phyloP scores from a whole-genome alignment of 257 asterid species.

The Euphrasia confusa region DNA sequence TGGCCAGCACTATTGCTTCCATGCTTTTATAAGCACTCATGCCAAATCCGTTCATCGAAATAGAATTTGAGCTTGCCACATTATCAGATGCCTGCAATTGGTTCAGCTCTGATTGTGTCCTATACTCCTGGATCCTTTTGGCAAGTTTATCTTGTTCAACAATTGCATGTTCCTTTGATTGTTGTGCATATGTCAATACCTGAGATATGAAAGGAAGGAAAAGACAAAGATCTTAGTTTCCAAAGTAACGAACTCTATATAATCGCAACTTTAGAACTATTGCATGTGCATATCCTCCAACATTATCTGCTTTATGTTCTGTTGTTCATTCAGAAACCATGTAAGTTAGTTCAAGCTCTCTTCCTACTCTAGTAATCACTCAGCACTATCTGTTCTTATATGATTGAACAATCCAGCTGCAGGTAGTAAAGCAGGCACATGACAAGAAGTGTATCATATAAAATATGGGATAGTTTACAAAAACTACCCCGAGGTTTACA shows the following conservation, averaged over 20 bases:
- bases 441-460: constrained; percentile 6
- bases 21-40: constrained; percentile 61
- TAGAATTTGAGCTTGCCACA: constrained; percentile 54
- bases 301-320: background rate
- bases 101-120: constrained; percentile 80
- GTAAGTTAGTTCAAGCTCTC: background rate
- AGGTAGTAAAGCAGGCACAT: background rate
- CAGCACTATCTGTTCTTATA: constrained; percentile 3
- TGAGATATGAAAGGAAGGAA: constrained; percentile 30
- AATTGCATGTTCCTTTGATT: constrained; percentile 86
- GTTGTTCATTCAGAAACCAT: background rate
- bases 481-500: background rate
- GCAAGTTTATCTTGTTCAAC: constrained; percentile 93
- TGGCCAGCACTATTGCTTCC: constrained; percentile 65
- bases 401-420: background rate
- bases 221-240: constrained; percentile 18
- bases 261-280: background rate
- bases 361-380: background rate
- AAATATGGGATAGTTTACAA: background rate
- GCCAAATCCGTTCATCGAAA: constrained; percentile 55
- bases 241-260: constrained; percentile 14
- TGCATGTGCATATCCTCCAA: background rate
- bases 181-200: constrained; percentile 96
- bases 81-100: constrained; percentile 62
- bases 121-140: constrained; percentile 92